A percentile compares a stretch with the other conserved stretches of the same genome.
These are phyloP conservation scores for Coccomyxa sp. DNA, from an alignment of 139 green algal species.

Conservation along the genomic window DNA sequence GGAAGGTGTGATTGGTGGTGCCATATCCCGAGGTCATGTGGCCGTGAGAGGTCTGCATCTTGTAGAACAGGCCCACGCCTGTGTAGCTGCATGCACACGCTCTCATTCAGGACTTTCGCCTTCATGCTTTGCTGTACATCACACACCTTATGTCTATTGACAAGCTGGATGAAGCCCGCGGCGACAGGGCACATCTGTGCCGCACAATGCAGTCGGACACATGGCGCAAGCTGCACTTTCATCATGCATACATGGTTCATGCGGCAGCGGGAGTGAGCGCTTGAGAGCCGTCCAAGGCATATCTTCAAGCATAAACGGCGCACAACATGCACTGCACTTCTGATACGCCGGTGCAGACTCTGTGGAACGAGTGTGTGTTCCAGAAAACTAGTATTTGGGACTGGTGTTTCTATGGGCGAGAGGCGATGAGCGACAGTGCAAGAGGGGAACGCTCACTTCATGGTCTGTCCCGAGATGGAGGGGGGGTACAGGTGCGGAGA, in stretches of 20 bases:
- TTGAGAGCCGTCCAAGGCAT: neutral
- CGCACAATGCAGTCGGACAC: neutral
- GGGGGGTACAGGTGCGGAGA: slow-evolving; percentile 27
- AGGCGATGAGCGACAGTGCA: too few relatives aligned
- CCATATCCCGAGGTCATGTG: slow-evolving; percentile 12
- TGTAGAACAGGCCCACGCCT: neutral
- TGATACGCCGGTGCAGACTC: neutral
- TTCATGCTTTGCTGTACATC: too few relatives aligned
- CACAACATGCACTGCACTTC: neutral
- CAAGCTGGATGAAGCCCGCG: neutral
- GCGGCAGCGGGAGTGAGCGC: neutral
- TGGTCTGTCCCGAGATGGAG: neutral
- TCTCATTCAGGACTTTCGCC: too few relatives aligned
- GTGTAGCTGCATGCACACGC: slow-evolving; percentile 1
- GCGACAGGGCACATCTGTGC: too few relatives aligned
- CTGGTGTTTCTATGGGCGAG: too few relatives aligned
- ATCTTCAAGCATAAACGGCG: neutral
- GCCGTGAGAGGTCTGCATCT: slow-evolving; percentile 16
- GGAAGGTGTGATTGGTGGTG: slow-evolving; percentile 14
- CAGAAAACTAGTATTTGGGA: neutral
- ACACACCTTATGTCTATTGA: too few relatives aligned
- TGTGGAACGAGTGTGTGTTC: neutral
- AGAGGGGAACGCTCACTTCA: neutral
- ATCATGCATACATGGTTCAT: neutral
- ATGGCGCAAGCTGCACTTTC: neutral